These are phyloP conservation scores for Gnomoniopsis smithogilvyi DNA, from an alignment of 2,329 filamentous ascomycete genomes.

Conservation along the genomic window DNA sequence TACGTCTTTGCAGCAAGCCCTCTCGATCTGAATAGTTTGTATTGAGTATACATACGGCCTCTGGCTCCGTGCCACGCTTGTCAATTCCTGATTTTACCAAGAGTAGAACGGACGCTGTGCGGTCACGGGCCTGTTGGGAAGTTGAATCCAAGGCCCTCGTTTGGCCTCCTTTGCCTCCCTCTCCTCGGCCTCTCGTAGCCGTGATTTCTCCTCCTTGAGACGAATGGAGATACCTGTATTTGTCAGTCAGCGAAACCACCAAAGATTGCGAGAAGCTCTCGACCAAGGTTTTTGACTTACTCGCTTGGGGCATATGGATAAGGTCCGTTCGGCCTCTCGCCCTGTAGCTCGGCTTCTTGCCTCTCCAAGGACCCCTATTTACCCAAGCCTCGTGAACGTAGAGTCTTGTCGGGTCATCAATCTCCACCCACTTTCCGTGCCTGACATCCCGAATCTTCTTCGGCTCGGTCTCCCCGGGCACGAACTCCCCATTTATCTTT, in stretches of 20 bases:
- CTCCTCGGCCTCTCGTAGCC: conserved; percentile 77
- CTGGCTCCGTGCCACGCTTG: not conserved
- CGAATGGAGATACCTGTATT: conserved; percentile 71
- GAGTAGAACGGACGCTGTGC: conserved; percentile 86
- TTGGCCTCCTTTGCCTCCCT: conserved; percentile 71
- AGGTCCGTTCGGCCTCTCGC: conserved; percentile 70
- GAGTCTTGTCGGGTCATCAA: conserved; percentile 74
- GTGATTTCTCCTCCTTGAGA: conserved; percentile 90
- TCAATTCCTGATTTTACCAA: conserved; percentile 58
- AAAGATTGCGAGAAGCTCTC: not conserved
- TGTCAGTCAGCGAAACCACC: not conserved
- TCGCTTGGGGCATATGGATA: conserved; percentile 69
- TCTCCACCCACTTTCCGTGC: conserved; percentile 67
- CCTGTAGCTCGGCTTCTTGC: conserved; percentile 62
- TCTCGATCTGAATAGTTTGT: too few species aligned
- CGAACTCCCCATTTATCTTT: conserved; percentile 33
- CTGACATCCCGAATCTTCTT: conserved; percentile 75
- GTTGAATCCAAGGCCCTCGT: conserved; percentile 78
- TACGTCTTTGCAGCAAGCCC: too few species aligned
- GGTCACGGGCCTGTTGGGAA: conserved; percentile 81
- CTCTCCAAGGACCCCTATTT: conserved; percentile 65
- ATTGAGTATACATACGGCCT: too few species aligned
- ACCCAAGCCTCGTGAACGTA: conserved; percentile 96
- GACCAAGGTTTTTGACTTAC: conserved; percentile 47
- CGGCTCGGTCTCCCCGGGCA: conserved; percentile 31